These are phyloP conservation scores for Pseudonectria buxi DNA, from an alignment of 2,329 filamentous ascomycete species.

Conservation along the genomic window DNA sequence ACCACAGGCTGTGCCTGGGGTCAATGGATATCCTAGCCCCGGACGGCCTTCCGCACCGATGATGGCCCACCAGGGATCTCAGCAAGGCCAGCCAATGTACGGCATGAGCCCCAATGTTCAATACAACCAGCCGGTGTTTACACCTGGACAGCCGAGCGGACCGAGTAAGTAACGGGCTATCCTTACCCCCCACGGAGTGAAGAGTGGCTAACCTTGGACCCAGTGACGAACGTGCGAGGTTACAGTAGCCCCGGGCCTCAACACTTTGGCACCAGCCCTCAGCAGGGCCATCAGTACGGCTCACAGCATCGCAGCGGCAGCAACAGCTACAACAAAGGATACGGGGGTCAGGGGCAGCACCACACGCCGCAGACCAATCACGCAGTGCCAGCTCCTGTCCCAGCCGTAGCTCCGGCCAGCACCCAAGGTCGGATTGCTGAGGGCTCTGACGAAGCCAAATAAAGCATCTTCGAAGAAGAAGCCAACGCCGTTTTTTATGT, in stretches of 20 bases:
- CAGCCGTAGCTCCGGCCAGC: conserved; percentile 13
- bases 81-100: conserved; percentile 76
- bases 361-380: conserved; percentile 32
- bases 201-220: conserved; percentile 32
- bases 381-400: conserved; percentile 17
- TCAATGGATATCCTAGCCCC: conserved; percentile 82
- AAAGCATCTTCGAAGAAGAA: conserved; percentile 11
- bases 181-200: conserved; percentile 6
- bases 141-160: conserved; percentile 57
- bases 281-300: conserved; percentile 57
- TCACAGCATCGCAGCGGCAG: conserved; percentile 50
- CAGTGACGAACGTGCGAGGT: conserved; percentile 55
- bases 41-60: conserved; percentile 71
- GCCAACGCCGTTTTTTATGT: conserved; percentile 7
- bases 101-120: conserved; percentile 70
- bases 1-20: conserved; percentile 55
- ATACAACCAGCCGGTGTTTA: conserved; percentile 68
- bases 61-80: conserved; percentile 93
- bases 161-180: conserved; percentile 57
- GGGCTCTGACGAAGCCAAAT: conserved; percentile 40
- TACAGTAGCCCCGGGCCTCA: conserved; percentile 54
- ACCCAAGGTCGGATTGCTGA: conserved; percentile 30
- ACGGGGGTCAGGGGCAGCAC: conserved; percentile 38
- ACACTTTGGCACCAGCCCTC: conserved; percentile 60
- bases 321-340: conserved; percentile 48